Conservation (phyloP, 768 basidiomycete species). For the Pisolithus sp. region DNA sequence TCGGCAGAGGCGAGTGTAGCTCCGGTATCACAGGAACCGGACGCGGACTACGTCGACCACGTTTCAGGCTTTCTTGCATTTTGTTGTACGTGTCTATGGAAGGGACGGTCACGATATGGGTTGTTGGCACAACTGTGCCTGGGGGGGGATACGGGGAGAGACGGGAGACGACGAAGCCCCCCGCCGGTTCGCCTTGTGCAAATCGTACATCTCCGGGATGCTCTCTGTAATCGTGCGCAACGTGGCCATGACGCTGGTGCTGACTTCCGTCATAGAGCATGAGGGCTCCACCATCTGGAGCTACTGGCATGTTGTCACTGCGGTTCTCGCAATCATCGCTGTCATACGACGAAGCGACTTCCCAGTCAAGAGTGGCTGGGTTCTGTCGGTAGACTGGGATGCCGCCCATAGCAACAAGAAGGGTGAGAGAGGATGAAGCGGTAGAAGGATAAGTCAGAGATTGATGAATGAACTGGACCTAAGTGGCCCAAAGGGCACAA, state of each 20-base stretch:
- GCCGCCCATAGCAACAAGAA: slow-evolving; percentile 8
- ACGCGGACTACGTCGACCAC: background rate
- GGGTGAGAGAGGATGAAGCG: background rate
- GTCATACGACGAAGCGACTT: slow-evolving; percentile 23
- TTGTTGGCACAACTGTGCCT: slow-evolving; percentile 17
- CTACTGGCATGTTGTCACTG: slow-evolving; percentile 12
- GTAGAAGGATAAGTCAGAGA: background rate
- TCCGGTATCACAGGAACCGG: background rate
- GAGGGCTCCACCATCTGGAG: slow-evolving; percentile 6
- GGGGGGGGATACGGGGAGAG: slow-evolving; percentile 20
- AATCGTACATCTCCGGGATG: slow-evolving; percentile 10
- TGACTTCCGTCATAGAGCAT: slow-evolving; percentile 3
- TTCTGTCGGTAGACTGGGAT: slow-evolving; percentile 25
- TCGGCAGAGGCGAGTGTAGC: background rate
- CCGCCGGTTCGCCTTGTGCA: slow-evolving; percentile 6
- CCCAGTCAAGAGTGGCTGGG: slow-evolving; percentile 19
- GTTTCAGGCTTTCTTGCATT: background rate
- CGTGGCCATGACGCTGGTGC: slow-evolving; percentile 6
- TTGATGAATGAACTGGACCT: background rate
- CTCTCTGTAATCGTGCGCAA: background rate
- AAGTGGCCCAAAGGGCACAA: background rate
- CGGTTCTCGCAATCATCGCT: slow-evolving; percentile 25
- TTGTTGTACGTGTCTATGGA: slow-evolving; percentile 11
- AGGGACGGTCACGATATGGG: slow-evolving; percentile 11
- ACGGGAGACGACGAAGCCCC: background rate